Base-by-base conservation (phyloP, 805 yeast species). In the Ogataea allantospora region DNA sequence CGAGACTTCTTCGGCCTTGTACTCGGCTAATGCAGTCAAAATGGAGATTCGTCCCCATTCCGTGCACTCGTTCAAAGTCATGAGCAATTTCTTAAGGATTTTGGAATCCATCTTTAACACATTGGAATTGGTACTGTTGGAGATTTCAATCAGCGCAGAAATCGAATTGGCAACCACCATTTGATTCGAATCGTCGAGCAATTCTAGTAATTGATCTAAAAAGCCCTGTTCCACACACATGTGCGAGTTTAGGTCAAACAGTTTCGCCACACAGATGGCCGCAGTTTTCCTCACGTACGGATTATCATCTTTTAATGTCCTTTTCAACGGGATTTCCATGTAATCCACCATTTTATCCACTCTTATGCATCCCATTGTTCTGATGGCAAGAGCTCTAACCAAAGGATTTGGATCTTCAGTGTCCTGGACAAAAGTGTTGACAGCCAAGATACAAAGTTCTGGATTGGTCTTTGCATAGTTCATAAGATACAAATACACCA, bases 1-100 rank as follows among this genome's bases (percentile, higher is more conserved):
- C 11, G 72, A 67, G 2, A 66, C 58, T 30, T 71, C 75, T 2
- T 57, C 53, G 0, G 95, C 70, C 5, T 67, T 57, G 58, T 82
- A 91, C 30, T 83, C 89, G 6, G 88, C 73, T 47, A 93, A 65
- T 1, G 96, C 88, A 1, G 85, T 77, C 42, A 93, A 70, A 29
- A 93, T 85, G 1, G 97, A 78, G 48, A 93, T 84, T 55, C 99
- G 76, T 8, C 99, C 99, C 99, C 99, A 93, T 66, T 93, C 99
- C 0, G 98, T 89, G 65, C 98, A 91, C 65, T 93, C 99, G 61
- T 91, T 91, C 48, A 93, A 70, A 10, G 96, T 95, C 50, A 80
- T 69, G 44, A 93, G 68, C 44, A 93, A 73, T 58, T 80, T 84
- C 40, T 74, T 69, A 35, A 80, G 68, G 54, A 60, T 66, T 36